Evolutionary conservation across 352 stramenopile genomes (phyloP), one percentile per base, ranked within the genome.

Genomic region (Phytophthora tentaculata): DNA sequence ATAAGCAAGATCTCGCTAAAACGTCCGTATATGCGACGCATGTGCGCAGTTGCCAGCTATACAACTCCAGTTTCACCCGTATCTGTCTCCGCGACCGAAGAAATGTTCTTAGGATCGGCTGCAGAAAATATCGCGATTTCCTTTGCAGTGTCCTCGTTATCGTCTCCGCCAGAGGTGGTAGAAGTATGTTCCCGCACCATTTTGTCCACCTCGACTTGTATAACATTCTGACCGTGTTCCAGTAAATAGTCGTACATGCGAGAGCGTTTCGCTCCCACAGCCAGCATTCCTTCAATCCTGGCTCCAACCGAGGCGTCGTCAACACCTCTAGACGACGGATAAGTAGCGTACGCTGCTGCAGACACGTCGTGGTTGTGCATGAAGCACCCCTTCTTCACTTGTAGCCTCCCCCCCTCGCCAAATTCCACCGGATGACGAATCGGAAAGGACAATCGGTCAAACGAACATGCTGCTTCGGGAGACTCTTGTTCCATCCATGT

Each of bases 171-270:
- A 6, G 24, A 20, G 8, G 54, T 13, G 0, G 37, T 50, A 3
- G 56, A 53, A 3, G 24, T 5, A 20, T 73, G 48, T 2, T 16
- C 41, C 2, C 66, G 37, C 0, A 73, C 66, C 26, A 69, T 20
- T 19, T 74, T 70, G 16, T 63, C 61, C 1, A 66, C 67, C 10
- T 74, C 61, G 0, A 24, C 47, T 17, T 71, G 61, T 4, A 74
- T 71, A 5, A 64, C 56, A 19, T 74, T 74, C 24, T 74, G 44
- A n/a, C 67, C 55, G 14, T 74, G 48, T 10, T 62, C 32, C 4
- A 69, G 22, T 5, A 66, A 41, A 5, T 60, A 74, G 16, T 69
- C 55, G 41, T 65, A 74, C 10, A 70, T 70, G 0, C 14, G 6
- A 2, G 60, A 62, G 0, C 55, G 22, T 43, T 59, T 64, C 1